phyloP scores from a whole-genome alignment of 1,139 yeast species.

The Kodamaea sp. region DNA sequence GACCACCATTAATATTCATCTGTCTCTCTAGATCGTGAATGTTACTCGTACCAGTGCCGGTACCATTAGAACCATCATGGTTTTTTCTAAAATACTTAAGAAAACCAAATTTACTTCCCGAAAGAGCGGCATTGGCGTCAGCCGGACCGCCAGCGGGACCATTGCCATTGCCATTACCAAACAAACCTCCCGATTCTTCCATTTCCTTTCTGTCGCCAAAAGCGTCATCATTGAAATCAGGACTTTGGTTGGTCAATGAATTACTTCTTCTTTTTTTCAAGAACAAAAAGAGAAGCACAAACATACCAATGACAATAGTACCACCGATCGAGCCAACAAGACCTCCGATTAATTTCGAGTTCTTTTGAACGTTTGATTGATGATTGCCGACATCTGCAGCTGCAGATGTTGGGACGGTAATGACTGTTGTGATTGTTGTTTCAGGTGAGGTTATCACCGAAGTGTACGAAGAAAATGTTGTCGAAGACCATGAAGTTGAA shows the following conservation, averaged over 20 bases:
- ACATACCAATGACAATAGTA: slow-evolving; percentile 36
- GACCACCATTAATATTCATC: slow-evolving; percentile 16
- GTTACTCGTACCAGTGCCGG: slow-evolving; percentile 10
- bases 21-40: slow-evolving; percentile 24
- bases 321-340: slow-evolving; percentile 50
- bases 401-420: slow-evolving; percentile 37
- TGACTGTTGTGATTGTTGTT: slow-evolving; percentile 42
- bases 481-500: slow-evolving; percentile 1
- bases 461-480: slow-evolving; percentile 22
- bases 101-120: slow-evolving; percentile 20
- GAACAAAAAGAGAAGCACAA: slow-evolving; percentile 36
- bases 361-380: slow-evolving; percentile 21
- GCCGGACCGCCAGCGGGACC: slow-evolving; percentile 1
- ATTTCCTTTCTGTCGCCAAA: slow-evolving; percentile 10
- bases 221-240: slow-evolving; percentile 38
- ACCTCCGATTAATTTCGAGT: slow-evolving; percentile 44
- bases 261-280: slow-evolving; percentile 31
- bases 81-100: slow-evolving; percentile 27
- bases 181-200: slow-evolving; percentile 2
- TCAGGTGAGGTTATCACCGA: slow-evolving; percentile 25
- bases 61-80: slow-evolving; percentile 11
- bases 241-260: slow-evolving; percentile 40
- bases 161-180: slow-evolving; percentile 4
- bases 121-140: slow-evolving; percentile 1
- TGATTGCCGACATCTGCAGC: slow-evolving; percentile 10